Evolutionary conservation across 1,284 basidiomycete genomes (phyloP).

Genomic region (Moesziomyces antarcticus): DNA sequence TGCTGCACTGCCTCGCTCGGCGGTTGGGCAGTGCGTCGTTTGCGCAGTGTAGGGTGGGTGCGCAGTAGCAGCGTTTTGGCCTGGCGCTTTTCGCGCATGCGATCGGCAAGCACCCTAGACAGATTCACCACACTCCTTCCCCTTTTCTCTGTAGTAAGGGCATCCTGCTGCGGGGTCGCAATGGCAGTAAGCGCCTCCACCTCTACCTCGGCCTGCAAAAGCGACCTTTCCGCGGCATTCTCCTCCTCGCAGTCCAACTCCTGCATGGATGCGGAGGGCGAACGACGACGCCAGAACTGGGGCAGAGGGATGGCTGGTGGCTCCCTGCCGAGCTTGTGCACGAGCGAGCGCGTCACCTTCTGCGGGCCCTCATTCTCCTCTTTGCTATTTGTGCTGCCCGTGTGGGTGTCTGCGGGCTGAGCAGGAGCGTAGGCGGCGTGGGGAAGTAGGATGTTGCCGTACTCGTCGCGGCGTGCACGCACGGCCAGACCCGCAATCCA

Average conservation of each 20-base stretch:
- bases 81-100: conserved; percentile 29
- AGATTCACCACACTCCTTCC: conserved; percentile 9
- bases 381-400: not conserved
- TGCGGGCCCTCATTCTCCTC: not conserved
- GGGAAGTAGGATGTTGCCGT: conserved; percentile 29
- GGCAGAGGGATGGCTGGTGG: conserved; percentile 31
- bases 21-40: not conserved
- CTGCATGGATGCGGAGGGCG: not conserved
- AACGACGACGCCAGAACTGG: conserved; percentile 20
- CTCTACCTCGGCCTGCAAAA: not conserved
- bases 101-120: conserved; percentile 28
- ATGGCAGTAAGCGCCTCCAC: not conserved
- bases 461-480: conserved; percentile 23
- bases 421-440: conserved; percentile 7
- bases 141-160: not conserved
- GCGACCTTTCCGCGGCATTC: not conserved
- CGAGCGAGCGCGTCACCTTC: conserved; percentile 28
- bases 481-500: conserved; percentile 25
- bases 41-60: conserved; percentile 33
- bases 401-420: no score
- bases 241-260: not conserved
- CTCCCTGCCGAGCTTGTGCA: conserved; percentile 14
- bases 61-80: conserved; percentile 27
- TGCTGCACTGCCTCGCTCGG: not conserved
- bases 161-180: not conserved